Percentiles rank a stretch among this genome's conserved stretches.
phyloP scores from a whole-genome alignment of 2,329 filamentous ascomycete genomes.

The Verticillium nubilum region DNA sequence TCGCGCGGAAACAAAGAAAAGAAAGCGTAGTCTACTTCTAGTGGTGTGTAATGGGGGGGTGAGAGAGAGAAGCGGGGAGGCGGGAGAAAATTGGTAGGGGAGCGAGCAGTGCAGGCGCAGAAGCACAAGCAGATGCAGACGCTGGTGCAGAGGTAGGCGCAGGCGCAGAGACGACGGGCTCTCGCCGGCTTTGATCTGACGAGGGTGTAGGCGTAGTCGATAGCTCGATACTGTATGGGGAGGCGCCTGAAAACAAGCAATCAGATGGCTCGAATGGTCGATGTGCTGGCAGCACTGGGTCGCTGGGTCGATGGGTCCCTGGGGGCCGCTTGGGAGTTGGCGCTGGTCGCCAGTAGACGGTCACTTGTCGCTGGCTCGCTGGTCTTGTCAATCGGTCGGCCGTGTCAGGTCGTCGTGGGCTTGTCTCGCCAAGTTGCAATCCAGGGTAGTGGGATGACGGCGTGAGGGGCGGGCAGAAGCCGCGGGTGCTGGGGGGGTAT shows the following conservation, averaged over 20 bases:
- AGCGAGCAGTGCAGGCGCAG: conserved; percentile 3
- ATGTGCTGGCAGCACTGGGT: neutral
- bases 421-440: neutral
- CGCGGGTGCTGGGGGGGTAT: conserved; percentile 3
- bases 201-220: neutral
- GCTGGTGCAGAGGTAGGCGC: too few species aligned
- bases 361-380: neutral
- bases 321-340: neutral
- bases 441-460: neutral
- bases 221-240: neutral
- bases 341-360: neutral
- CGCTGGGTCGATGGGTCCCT: neutral
- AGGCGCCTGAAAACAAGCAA: neutral
- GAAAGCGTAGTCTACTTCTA: neutral
- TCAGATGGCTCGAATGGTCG: neutral
- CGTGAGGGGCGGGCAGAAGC: neutral
- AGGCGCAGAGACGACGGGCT: neutral
- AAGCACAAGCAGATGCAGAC: neutral
- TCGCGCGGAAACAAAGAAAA: conserved; percentile 8
- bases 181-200: neutral
- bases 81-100: conserved; percentile 4
- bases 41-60: neutral
- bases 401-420: neutral
- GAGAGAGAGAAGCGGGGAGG: neutral
- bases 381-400: neutral